phyloP scores from a whole-genome alignment of 169 alveolate genomes.

The Gregarina niphandrodes region DNA sequence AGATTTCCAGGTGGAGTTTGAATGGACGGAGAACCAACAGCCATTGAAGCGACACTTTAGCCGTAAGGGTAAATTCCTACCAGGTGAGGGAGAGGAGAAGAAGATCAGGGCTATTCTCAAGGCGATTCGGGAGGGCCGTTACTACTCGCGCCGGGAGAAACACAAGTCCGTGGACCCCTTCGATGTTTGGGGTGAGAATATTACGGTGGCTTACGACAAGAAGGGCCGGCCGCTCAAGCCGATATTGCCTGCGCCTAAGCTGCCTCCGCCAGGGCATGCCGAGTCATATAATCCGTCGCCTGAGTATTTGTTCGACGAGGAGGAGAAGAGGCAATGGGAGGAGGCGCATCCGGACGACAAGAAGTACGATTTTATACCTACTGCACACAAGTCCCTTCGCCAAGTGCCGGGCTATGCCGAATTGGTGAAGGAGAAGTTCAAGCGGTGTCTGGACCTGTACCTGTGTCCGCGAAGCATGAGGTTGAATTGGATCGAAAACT shows the following conservation, averaged over 20 bases:
- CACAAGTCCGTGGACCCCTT: no score
- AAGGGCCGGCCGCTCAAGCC: constrained; percentile 46
- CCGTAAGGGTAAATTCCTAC: no score
- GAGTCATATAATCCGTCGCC: constrained; percentile 76
- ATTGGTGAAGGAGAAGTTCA: constrained; percentile 51
- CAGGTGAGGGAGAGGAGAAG: constrained; percentile 49
- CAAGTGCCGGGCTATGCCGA: constrained; percentile 52
- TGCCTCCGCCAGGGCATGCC: constrained; percentile 64
- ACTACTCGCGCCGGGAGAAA: no score
- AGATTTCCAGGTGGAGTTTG: no score
- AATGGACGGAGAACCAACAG: no score
- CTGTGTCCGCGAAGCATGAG: constrained; percentile 65
- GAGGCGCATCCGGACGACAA: constrained; percentile 44
- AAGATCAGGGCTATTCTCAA: constrained; percentile 35
- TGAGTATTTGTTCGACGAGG: constrained; percentile 54
- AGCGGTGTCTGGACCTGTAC: constrained; percentile 68
- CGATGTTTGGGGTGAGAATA: constrained; percentile 45
- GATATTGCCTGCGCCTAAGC: constrained; percentile 67
- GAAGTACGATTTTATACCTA: constrained; percentile 44
- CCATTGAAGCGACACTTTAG: no score
- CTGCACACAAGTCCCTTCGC: constrained; percentile 52
- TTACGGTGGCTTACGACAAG: constrained; percentile 9
- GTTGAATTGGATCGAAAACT: constrained; percentile 47
- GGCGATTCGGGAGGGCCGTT: constrained; percentile 23
- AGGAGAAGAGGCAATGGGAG: constrained; percentile 48